Evolutionary conservation across 1,284 basidiomycete species (phyloP).

Genomic region (Tilletia caries): DNA sequence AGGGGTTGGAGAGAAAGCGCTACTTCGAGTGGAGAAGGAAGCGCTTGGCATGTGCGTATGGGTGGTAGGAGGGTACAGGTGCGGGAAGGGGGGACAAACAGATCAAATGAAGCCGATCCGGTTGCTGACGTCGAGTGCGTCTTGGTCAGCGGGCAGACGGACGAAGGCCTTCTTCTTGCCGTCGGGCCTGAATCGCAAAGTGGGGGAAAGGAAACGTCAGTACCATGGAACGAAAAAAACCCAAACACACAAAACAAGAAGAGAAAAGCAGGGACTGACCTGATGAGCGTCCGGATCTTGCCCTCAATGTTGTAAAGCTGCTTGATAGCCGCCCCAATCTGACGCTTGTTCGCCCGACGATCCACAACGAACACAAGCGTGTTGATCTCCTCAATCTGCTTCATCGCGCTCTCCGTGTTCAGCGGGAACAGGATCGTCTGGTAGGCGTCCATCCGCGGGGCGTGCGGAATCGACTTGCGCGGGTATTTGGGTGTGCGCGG

Average conservation of each 20-base stretch:
- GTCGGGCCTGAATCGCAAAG: slow-evolving; percentile 69
- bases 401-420: slow-evolving; percentile 63
- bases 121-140: slow-evolving; percentile 97
- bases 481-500: slow-evolving; percentile 84
- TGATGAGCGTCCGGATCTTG: slow-evolving; percentile 97
- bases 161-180: slow-evolving; percentile 99
- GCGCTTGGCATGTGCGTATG: neutral
- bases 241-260: no score
- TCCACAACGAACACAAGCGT: slow-evolving; percentile 98
- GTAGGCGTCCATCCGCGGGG: slow-evolving; percentile 96
- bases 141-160: slow-evolving; percentile 87
- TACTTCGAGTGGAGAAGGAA: no score
- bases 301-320: slow-evolving; percentile 96
- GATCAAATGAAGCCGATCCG: slow-evolving; percentile 66
- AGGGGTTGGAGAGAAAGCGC: no score
- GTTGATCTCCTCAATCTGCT: slow-evolving; percentile 99
- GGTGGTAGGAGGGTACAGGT: neutral
- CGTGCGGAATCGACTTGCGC: slow-evolving; percentile 87
- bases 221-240: no score
- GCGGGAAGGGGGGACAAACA: neutral
- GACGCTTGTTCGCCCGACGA: slow-evolving; percentile 88
- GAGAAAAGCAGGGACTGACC: slow-evolving; percentile 60
- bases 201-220: neutral
- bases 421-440: slow-evolving; percentile 78
- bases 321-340: slow-evolving; percentile 96